phyloP scores from a whole-genome alignment of 2,329 filamentous ascomycete genomes.

The Fusarium coffeatum region DNA sequence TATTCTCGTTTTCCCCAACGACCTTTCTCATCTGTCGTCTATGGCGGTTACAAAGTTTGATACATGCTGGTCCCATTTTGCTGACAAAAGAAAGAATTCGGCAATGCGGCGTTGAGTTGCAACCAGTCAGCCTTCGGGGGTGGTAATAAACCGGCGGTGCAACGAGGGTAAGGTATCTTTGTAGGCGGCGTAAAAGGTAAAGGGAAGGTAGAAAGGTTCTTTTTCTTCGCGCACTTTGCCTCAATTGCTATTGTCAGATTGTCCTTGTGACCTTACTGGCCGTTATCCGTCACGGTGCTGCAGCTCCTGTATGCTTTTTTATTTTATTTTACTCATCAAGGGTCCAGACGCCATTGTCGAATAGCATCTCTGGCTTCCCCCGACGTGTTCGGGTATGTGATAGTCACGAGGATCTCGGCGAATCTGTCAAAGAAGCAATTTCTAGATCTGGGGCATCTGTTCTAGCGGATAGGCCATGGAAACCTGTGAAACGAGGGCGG shows the following conservation, averaged over 20 bases:
- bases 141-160: conserved; percentile 35
- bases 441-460: conserved; percentile 30
- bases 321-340: neutral
- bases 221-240: conserved; percentile 14
- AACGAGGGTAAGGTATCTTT: conserved; percentile 22
- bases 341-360: conserved; percentile 39
- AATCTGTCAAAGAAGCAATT: conserved; percentile 25
- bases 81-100: conserved; percentile 2
- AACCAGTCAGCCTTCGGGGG: neutral
- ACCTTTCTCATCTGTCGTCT: conserved; percentile 6
- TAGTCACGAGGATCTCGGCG: conserved; percentile 38
- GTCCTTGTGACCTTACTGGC: conserved; percentile 22
- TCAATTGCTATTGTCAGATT: conserved; percentile 19
- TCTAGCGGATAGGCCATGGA: conserved; percentile 1
- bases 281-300: conserved; percentile 1
- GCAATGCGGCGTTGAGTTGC: conserved; percentile 13
- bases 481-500: conserved; percentile 30
- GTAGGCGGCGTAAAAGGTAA: neutral
- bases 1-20: neutral
- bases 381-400: conserved; percentile 9
- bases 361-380: conserved; percentile 33
- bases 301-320: neutral
- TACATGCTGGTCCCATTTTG: neutral
- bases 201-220: conserved; percentile 8
- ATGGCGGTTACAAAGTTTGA: conserved; percentile 6